A percentile compares a stretch with the other conserved stretches of the same genome.
Evolutionary conservation across 805 yeast species (phyloP).

Genomic region (Ogataea paradorogensis): DNA sequence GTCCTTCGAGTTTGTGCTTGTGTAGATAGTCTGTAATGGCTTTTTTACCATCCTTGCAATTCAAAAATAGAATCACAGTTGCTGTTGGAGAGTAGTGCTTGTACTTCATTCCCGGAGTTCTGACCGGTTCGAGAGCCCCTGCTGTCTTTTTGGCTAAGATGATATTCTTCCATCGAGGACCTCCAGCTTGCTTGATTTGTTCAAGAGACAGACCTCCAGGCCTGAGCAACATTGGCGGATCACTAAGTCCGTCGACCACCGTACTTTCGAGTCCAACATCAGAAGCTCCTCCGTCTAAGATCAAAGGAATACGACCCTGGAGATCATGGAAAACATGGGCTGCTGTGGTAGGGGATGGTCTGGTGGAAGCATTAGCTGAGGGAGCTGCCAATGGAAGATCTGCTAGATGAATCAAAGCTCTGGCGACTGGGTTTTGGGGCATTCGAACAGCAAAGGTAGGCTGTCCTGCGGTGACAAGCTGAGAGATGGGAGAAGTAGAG

Average conservation of each 20-base stretch:
- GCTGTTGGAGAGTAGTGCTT: conserved; percentile 93
- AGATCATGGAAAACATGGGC: conserved; percentile 81
- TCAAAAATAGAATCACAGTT: conserved; percentile 63
- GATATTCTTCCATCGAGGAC: conserved; percentile 62
- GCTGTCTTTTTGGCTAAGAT: conserved; percentile 65
- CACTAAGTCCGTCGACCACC: conserved; percentile 83
- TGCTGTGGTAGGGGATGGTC: conserved; percentile 92
- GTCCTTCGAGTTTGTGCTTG: conserved; percentile 10
- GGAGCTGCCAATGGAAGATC: conserved; percentile 96
- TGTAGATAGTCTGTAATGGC: conserved; percentile 13
- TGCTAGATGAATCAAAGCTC: conserved; percentile 81
- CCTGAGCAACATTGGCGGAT: conserved; percentile 83
- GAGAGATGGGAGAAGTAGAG: conserved; percentile 51
- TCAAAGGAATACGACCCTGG: conserved; percentile 73
- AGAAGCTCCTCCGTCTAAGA: conserved; percentile 89
- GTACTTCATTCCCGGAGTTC: conserved; percentile 98
- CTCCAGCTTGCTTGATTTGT: conserved; percentile 64
- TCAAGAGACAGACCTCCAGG: conserved; percentile 94
- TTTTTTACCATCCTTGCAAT: conserved; percentile 43
- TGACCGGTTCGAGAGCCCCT: conserved; percentile 62
- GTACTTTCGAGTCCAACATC: conserved; percentile 91
- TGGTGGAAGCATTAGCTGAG: conserved; percentile 92
- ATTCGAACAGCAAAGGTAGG: conserved; percentile 88
- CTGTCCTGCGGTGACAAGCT: conserved; percentile 80
- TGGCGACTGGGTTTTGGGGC: conserved; percentile 83